Percentiles rank a stretch among this genome's conserved stretches.
Conservation (phyloP, 768 basidiomycete species). For the Mycena galopus region DNA sequence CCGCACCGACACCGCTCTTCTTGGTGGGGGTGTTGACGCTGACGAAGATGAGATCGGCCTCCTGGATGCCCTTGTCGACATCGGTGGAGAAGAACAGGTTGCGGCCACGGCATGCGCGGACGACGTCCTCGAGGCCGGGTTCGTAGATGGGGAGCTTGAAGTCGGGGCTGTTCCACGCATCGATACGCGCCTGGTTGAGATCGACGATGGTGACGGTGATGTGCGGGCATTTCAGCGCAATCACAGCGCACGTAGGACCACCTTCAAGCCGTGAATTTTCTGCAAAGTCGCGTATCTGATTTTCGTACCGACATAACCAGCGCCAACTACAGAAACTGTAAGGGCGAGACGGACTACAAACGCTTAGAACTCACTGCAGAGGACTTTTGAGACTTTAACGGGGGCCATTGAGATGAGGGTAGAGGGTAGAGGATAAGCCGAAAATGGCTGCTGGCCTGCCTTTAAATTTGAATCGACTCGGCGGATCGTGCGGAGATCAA, state of each 20-base stretch:
- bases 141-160: constrained; percentile 96
- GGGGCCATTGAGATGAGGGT: constrained; percentile 38
- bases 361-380: constrained; percentile 71
- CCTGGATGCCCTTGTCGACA: constrained; percentile 91
- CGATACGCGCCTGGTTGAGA: constrained; percentile 93
- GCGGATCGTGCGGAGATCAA: background rate
- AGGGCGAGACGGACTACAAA: constrained; percentile 2
- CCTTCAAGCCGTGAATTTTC: constrained; percentile 58
- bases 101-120: constrained; percentile 87
- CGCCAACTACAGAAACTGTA: constrained; percentile 68
- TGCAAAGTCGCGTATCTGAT: constrained; percentile 7
- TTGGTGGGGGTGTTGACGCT: constrained; percentile 99
- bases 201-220: constrained; percentile 98
- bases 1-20: constrained; percentile 97
- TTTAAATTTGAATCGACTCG: constrained; percentile 10
- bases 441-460: background rate
- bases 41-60: constrained; percentile 98
- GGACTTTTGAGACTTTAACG: constrained; percentile 71
- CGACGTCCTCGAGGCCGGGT: constrained; percentile 93
- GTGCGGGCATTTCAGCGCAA: constrained; percentile 93
- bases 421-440: constrained; percentile 21
- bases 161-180: constrained; percentile 94
- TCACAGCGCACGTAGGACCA: constrained; percentile 95
- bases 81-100: constrained; percentile 98
- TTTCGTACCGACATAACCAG: constrained; percentile 90